Evolutionary conservation across 2,329 filamentous ascomycete genomes (phyloP), one percentile per base, ranked within the genome.

Genomic region (Fusarium metavorans): DNA sequence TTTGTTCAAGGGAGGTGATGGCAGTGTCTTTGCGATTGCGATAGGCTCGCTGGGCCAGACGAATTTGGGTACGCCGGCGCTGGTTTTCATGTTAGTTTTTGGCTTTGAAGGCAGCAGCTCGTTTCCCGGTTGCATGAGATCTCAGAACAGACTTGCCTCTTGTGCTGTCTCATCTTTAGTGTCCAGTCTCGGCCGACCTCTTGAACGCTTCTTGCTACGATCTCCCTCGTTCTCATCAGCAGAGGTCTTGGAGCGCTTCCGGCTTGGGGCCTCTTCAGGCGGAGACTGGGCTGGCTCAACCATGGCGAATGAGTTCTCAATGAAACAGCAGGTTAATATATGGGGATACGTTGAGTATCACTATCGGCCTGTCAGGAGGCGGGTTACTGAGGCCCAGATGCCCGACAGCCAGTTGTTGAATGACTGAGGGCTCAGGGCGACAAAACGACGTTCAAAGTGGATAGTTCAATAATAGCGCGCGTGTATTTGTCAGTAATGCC

Each of bases 61-160:
- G 92, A 73, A 98, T 97, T 81, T 98, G 95, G 6, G 94, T 96
- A 64, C 95, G 90, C 62, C 95, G 92, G 71, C 94, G 92, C 93
- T 94, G 45, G 45, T 32, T 57, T 70, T 54, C 25, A 71, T 72
- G 71, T 82, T 67, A 82, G 78, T 65, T 52, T 14, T 57, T 66
- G 41, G 60, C 14, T 23, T 23, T 23, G 27, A 20, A n/a, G 4
- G 25, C 18, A 35, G 23, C 35, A 27, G 16, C 23, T 14, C 18
- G n/a, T 25, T 48, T 18, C 5, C 45, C 27, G 32, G 18, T 37
- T 35, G 25, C 25, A 56, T 45, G 18, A 32, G 20, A 16, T 48
- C 41, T 25, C 4, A 37, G 39, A 18, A n/a, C 56, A 23, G 20
- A 66, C 92, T 89, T 84, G 95, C 94, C 85, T 95, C 94, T 64